phyloP scores from a whole-genome alignment of 2,329 filamentous ascomycete species.

The Beauveria varroae region DNA sequence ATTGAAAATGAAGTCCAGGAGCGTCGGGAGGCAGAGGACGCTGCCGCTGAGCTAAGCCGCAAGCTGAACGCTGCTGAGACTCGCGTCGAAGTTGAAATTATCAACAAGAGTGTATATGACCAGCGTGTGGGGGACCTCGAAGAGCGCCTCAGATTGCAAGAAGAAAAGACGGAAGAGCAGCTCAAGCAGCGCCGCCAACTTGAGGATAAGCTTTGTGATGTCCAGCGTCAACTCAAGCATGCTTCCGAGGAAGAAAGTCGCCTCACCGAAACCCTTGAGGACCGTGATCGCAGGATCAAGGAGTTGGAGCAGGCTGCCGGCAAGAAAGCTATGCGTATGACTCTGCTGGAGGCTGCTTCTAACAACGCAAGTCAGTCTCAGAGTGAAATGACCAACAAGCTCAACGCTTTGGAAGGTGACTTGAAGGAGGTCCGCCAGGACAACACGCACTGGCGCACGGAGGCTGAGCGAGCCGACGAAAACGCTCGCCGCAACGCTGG shows the following conservation, averaged over 20 bases:
- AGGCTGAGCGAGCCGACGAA: conserved; percentile 53
- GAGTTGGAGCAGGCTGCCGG: conserved; percentile 47
- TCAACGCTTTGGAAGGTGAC: conserved; percentile 46
- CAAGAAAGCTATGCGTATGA: conserved; percentile 53
- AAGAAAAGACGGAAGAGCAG: conserved; percentile 58
- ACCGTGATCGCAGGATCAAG: conserved; percentile 61
- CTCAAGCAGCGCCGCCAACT: conserved; percentile 55
- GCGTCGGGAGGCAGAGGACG: conserved; percentile 46
- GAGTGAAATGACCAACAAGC: conserved; percentile 47
- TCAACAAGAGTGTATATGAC: conserved; percentile 51
- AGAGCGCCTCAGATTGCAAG: conserved; percentile 56
- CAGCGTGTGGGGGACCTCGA: conserved; percentile 63
- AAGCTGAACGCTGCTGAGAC: conserved; percentile 51
- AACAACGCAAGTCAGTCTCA: conserved; percentile 46
- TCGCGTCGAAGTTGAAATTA: conserved; percentile 52
- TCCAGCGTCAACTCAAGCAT: conserved; percentile 61
- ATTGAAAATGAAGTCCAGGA: conserved; percentile 41
- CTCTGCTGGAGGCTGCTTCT: conserved; percentile 63
- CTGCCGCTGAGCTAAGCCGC: conserved; percentile 43
- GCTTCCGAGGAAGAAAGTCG: conserved; percentile 66
- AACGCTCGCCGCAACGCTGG: conserved; percentile 40
- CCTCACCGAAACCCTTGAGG: conserved; percentile 58
- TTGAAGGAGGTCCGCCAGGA: conserved; percentile 49
- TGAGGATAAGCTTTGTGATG: conserved; percentile 65
- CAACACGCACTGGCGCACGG: conserved; percentile 51